Evolutionary conservation across 2,329 filamentous ascomycete species (phyloP), one percentile per base, ranked within the genome.

Genomic region (Aspergillus hiratsukae): DNA sequence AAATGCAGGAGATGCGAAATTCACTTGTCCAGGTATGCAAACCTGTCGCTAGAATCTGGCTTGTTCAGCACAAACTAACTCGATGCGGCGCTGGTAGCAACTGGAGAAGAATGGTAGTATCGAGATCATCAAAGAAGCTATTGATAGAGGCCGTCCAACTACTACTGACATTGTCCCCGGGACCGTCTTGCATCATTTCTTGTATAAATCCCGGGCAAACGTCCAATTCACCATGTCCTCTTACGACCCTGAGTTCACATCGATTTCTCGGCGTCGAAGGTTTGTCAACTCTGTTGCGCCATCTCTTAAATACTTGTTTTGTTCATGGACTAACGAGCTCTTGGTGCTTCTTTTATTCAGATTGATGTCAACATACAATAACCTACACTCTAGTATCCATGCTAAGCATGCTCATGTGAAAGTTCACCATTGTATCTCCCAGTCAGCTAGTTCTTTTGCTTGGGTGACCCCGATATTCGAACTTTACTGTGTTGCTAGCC

Each of bases 151-250:
- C 10, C 87, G 93, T 9, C 87, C 89, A 1, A 79, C 77, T 27
- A 83, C 88, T 56, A 83, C 85, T 17, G 88, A 94, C 57, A 87
- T 99, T 57, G 83, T 91, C 1, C 89, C 91, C 0, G 89, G 88
- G 25, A 89, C 87, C 17, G 86, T 88, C 31, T 78, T 97, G 52
- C 87, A 88, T 64, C 94, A 99, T 77, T 99, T 97, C 69, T 76
- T 99, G 19, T 99, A 96, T 81, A 99, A 97, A 75, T 96, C 90
- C 17, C 85, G 90, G 58, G 87, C 88, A 21, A 96, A 99, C 66
- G 94, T 99, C 28, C 95, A 99, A 72, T 99, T 97, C 73, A 88
- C 86, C 64, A 96, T 96, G 90, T 89, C 92, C 1, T 86, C 89
- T 0, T 88, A 91, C 58, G 80, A 85, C 9, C 87, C 90, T 0